Evolutionary conservation across 2,329 filamentous ascomycete genomes (phyloP), one percentile per base, ranked within the genome.

Genomic region (Apiospora arundinis): DNA sequence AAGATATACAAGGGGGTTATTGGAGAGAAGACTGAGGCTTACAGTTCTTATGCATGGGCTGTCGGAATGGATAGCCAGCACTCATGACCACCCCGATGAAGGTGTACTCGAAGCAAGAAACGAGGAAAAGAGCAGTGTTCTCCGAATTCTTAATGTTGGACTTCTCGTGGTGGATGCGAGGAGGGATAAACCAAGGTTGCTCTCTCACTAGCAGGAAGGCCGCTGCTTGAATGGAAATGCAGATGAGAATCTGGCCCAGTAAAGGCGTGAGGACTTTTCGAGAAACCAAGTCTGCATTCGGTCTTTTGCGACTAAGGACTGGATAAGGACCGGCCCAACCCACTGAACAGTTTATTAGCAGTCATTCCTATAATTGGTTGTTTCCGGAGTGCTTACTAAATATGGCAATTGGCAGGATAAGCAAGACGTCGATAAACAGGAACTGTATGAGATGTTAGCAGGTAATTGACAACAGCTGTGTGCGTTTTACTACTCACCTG

Each of bases 51-150:
- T 85, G 85, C 85, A 95, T 94, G 21, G 90, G 89, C 77, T 96
- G 93, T 70, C 96, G 88, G 83, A 97, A 99, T 0, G 96, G 96
- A 45, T 90, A 91, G 0, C 96, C 97, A n/a, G 96, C 94, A 76
- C 93, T 97, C 42, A 99, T 87, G 0, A 98, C 92, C 49, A 98
- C 88, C 4, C 94, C 96, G 0, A 94, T 93, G 28, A 98, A 87
- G 48, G 97, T 97, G 81, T 99, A 99, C 80, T 98, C 95, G 78
- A 95, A 98, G 80, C 95, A 98, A 1, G 93, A 97, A 6, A 95
- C 86, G 42, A 98, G 83, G 84, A 99, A 99, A 1, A 99, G 85
- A 0, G 93, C 91, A 0, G 95, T 97, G 78, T 99, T 98, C 77
- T 98, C 93, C 12, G 94, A 97, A 81, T 98, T 98, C 77, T 92